Conservation (phyloP, 140 eudicot genomes). For the Stevia rebaudiana region DNA sequence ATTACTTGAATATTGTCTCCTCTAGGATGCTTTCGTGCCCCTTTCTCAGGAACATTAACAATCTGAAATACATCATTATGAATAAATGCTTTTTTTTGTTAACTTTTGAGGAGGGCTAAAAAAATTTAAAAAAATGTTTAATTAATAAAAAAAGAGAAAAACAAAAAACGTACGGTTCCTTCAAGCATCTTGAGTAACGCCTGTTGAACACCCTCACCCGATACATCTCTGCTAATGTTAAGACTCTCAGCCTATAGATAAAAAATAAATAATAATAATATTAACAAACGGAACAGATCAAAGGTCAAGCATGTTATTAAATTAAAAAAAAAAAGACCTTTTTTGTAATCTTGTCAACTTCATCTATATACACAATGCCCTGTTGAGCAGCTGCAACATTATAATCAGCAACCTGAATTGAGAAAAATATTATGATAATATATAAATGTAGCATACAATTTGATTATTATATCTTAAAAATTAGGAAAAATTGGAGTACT, state of each 20-base stretch:
- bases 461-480: not conserved
- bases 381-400: constrained; percentile 93
- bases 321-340: constrained; percentile 34
- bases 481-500: constrained; percentile 28
- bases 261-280: not conserved
- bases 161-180: constrained; percentile 57
- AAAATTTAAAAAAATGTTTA: not conserved
- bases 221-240: constrained; percentile 81
- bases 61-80: constrained; percentile 30
- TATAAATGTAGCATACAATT: not conserved
- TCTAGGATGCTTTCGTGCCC: constrained; percentile 85
- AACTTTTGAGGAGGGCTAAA: not conserved
- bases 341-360: constrained; percentile 86
- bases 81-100: not conserved
- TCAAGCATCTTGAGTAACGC: constrained; percentile 83
- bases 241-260: constrained; percentile 71
- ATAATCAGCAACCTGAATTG: constrained; percentile 72
- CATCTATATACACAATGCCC: constrained; percentile 86
- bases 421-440: constrained; percentile 9
- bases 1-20: constrained; percentile 89
- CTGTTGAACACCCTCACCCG: constrained; percentile 90
- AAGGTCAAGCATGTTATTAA: not conserved
- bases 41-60: constrained; percentile 87
- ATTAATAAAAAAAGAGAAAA: not conserved
- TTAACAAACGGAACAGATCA: not conserved